Percentiles rank a stretch among this genome's conserved stretches.
Evolutionary conservation across 306 rosid genomes (phyloP).

Genomic region (Cucurbita ficifolia): DNA sequence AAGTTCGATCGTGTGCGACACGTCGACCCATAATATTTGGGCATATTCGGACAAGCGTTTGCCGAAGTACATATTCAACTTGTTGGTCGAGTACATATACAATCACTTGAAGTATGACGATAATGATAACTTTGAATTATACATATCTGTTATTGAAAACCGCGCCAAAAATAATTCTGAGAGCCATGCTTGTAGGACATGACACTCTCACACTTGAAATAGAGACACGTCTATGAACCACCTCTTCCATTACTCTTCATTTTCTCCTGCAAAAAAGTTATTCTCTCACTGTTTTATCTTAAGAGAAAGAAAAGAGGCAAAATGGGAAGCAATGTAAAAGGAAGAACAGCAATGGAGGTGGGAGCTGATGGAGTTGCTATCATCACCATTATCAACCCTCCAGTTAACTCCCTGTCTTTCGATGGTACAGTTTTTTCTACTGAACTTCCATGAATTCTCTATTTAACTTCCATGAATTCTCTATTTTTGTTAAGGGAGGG

Average conservation of each 20-base stretch:
- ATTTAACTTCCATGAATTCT: background rate
- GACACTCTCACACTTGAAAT: background rate
- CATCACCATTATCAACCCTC: constrained; percentile 87
- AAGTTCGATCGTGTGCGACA: too few species aligned
- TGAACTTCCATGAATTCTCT: background rate
- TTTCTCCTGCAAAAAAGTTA: background rate
- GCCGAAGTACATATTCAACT: too few species aligned
- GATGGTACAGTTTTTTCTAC: constrained; percentile 37
- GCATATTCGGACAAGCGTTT: too few species aligned
- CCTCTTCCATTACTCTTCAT: background rate
- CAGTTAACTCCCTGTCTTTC: constrained; percentile 82
- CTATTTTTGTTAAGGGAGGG: too few species aligned
- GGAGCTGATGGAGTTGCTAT: constrained; percentile 85
- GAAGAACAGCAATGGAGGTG: constrained; percentile 55
- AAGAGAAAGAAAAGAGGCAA: background rate
- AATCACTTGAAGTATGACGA: too few species aligned
- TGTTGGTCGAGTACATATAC: too few species aligned
- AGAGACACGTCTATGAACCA: background rate
- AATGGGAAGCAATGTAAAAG: constrained; percentile 46
- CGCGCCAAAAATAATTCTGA: background rate
- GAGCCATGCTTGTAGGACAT: background rate
- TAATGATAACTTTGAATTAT: too few species aligned
- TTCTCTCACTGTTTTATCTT: background rate
- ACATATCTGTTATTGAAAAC: background rate
- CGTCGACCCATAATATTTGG: too few species aligned